Evolutionary conservation across 306 rosid species (phyloP), one percentile per base, ranked within the genome.

Genomic region (Spatholobus suberectus): DNA sequence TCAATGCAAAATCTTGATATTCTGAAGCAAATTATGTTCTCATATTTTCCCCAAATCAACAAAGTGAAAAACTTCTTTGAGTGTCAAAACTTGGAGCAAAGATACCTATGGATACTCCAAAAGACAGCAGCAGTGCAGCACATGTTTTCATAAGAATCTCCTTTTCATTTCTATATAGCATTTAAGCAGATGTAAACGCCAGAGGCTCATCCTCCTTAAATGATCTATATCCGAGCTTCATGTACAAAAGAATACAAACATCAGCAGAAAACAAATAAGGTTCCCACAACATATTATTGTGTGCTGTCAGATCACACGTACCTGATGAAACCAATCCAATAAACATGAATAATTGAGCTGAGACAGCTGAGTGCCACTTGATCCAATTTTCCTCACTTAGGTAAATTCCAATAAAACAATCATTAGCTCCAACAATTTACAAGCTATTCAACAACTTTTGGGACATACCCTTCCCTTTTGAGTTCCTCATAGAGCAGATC

Each of bases 391-490:
- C 5, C 20, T 15, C 8, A 57, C 77, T 35, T 65, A 0, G 13
- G 47, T 12, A 27, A 38, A 29, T 67, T 77, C 62, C 63, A 67
- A 32, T 46, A n/a, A 77, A 77, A 73, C 27, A 68, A 78, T 58
- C 49, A 59, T 62, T 58, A 65, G 72, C 77, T 35, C 83, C 76
- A 27, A 55, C 9, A 54, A 77, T 77, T 66, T 47, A 62, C 5
- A 47, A 43, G 57, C 76, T 85, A 89, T 29, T 89, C 90, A 77
- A 62, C 84, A 72, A 81, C 69, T 65, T 77, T 87, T 18, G 98
- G 98, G 70, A 85, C 86, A 82, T 92, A 95, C 23, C 99, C 98
- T 89, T 92, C 96, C 80, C 85, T 85, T 86, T 83, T 87, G 84
- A 93, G 81, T 37, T 93, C 98, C 72, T 86, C 91, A 10, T 84